Conservation (phyloP, 257 asterid genomes). For the Ajuga chamaepitys region DNA sequence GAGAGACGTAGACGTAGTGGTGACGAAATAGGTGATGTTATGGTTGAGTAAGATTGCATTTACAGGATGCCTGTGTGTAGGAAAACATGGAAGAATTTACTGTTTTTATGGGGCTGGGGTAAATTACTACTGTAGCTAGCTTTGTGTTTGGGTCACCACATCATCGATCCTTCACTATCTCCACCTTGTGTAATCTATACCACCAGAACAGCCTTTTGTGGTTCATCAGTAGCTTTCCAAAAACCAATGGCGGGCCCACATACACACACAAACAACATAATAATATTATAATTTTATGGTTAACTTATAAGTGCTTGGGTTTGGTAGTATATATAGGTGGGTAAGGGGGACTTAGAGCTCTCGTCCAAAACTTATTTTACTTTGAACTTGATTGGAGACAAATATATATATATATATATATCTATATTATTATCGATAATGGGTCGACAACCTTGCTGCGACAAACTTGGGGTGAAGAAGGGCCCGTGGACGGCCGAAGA, state of each 20-base stretch:
- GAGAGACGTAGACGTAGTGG: constrained; percentile 35
- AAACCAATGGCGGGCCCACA: constrained; percentile 65
- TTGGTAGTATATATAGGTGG: constrained; percentile 70
- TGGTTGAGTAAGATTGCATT: constrained; percentile 77
- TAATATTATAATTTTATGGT: background rate
- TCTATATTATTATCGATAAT: constrained; percentile 12
- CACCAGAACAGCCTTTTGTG: constrained; percentile 47
- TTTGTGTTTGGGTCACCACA: constrained; percentile 48
- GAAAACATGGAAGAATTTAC: constrained; percentile 18
- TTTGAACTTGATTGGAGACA: background rate
- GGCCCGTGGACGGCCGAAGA: constrained; percentile 99
- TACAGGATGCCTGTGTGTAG: constrained; percentile 30
- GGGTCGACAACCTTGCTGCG: constrained; percentile 99
- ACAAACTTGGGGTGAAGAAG: constrained; percentile 90
- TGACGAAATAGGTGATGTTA: constrained; percentile 74
- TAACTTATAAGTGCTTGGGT: background rate
- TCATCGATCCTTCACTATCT: constrained; percentile 54
- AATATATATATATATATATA: background rate
- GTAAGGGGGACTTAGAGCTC: constrained; percentile 36
- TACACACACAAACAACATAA: constrained; percentile 23
- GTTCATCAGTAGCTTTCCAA: constrained; percentile 57
- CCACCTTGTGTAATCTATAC: constrained; percentile 31
- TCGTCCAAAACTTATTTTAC: background rate
- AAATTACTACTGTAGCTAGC: constrained; percentile 33
- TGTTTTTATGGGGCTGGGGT: background rate